Conservation (phyloP, 176 grass and related monocot species). For the Musa itinerans region DNA sequence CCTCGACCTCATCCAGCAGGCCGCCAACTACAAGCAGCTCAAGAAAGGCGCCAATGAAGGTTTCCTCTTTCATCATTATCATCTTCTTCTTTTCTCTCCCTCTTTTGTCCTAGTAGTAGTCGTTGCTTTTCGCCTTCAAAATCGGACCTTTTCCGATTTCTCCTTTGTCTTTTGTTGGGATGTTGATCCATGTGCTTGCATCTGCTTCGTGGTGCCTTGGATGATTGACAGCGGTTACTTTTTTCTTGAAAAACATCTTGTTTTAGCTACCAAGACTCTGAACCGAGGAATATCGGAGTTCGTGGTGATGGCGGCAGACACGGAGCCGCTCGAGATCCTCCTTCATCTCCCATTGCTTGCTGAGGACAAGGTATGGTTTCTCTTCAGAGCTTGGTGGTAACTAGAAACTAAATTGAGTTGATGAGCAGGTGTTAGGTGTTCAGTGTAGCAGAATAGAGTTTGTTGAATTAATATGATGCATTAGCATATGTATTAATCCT, state of each 20-base stretch:
- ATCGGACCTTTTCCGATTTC: no score
- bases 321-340: constrained; percentile 1
- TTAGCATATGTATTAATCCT: no score
- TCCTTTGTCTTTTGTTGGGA: no score
- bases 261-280: background rate
- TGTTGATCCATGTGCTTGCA: no score
- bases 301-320: constrained; percentile 2
- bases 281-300: constrained; percentile 7
- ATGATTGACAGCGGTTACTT: background rate
- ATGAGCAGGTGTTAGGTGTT: no score
- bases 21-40: constrained; percentile 3
- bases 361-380: background rate
- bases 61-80: background rate
- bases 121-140: no score
- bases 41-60: constrained; percentile 1
- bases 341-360: constrained; percentile 5
- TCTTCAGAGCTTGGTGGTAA: background rate
- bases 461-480: no score
- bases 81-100: no score
- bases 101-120: no score
- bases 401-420: background rate
- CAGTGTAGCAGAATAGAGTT: no score
- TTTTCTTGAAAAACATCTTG: background rate
- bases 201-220: background rate
- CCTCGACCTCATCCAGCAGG: constrained; percentile 1